Evolutionary conservation across 2,329 filamentous ascomycete genomes (phyloP), one percentile per base, ranked within the genome.

Genomic region (Paraconiothyrium brasiliense): DNA sequence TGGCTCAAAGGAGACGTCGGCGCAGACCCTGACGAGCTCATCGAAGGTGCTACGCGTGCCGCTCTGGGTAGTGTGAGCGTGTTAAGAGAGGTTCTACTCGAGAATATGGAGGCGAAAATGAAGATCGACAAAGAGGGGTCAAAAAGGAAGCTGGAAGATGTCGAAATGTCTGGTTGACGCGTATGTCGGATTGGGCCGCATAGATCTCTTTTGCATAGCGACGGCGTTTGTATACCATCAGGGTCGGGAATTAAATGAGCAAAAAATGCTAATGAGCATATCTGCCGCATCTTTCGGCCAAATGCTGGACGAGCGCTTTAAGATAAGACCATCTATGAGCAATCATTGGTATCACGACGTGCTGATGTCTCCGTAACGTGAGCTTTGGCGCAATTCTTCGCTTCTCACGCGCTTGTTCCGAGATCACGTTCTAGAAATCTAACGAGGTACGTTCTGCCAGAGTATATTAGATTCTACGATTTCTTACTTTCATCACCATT

Each of bases 1-100:
- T 99, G 95, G 95, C 87, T 96, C 73, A 97, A 94, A 81, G 94
- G 95, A 20, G 84, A 89, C 73, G 78, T 76, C 66, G 82, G 79
- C 54, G 71, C 70, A 57, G 78, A 75, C 57, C 80, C 80, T 47
- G 86, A 89, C 61, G 77, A 82, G 20, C 76, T 91, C 54, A 82
- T 90, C 35, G 87, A 91, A 69, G 84, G 84, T 62, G 88, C 89
- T 55, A 87, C 90, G 34, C 85, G 87, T 72, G 87, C 88, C 37
- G 88, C 89, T 47, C 77, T 84, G 20, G 84, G 87, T 44, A 83
- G 85, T 37, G 81, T 89, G 62, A 79, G 83, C 2, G 88, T 91
- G 44, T 80, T 91, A 54, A 83, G 83, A 54, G 87, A 88, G 58
- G 87, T 88, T 57, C 80, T 90, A 16, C 85, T 83, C 58, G 89